These are phyloP conservation scores for Fusarium nisikadoi DNA, from an alignment of 2,329 filamentous ascomycete genomes.

Conservation along the genomic window DNA sequence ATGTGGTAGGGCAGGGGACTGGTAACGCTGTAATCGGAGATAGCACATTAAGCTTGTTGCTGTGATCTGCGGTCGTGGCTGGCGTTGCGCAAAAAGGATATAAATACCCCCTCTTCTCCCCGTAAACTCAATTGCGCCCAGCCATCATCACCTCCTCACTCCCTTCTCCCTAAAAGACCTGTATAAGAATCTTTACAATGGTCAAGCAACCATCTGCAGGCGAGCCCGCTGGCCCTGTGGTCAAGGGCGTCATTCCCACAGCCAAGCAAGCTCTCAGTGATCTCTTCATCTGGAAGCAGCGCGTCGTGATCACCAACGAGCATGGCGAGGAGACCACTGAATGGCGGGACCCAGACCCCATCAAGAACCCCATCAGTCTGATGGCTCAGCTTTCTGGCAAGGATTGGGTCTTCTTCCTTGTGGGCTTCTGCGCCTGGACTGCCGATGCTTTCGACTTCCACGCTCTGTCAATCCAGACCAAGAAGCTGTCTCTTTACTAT, in stretches of 20 bases:
- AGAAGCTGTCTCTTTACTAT: slow-evolving; percentile 70
- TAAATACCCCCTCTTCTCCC: slow-evolving; percentile 13
- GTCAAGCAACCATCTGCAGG: slow-evolving; percentile 36
- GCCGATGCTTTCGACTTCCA: slow-evolving; percentile 89
- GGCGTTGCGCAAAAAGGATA: neutral
- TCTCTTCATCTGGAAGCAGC: slow-evolving; percentile 79
- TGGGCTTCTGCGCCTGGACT: slow-evolving; percentile 80
- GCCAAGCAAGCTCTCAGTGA: slow-evolving; percentile 72
- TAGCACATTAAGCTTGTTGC: neutral
- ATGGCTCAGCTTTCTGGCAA: slow-evolving; percentile 70
- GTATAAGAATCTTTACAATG: neutral
- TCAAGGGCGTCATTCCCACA: slow-evolving; percentile 71
- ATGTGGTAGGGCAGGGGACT: neutral
- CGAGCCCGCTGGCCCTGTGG: slow-evolving; percentile 72
- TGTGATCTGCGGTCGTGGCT: slow-evolving; percentile 2
- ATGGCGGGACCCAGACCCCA: slow-evolving; percentile 73
- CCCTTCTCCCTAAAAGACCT: neutral
- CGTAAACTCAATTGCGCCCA: neutral
- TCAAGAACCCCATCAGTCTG: slow-evolving; percentile 77
- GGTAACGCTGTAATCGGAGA: slow-evolving; percentile 5
- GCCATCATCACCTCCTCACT: neutral
- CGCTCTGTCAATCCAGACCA: slow-evolving; percentile 80
- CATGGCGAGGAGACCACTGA: slow-evolving; percentile 73
- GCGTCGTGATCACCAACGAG: slow-evolving; percentile 73
- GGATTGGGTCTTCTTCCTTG: slow-evolving; percentile 81